Conservation (phyloP, 345 rosid genomes). For the Eucalyptus grandis region DNA sequence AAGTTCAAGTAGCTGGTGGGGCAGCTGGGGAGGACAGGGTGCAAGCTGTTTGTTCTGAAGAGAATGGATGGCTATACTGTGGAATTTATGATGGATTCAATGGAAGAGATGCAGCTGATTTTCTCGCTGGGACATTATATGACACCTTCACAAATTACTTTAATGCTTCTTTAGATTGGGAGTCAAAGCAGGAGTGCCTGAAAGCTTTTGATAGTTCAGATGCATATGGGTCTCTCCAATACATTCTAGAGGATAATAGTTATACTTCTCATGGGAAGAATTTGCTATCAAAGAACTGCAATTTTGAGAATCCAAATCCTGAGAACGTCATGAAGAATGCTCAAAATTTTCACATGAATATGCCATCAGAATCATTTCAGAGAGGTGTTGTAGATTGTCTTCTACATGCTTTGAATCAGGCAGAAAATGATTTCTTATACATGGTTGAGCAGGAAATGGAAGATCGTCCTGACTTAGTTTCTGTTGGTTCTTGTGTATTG, state of each 20-base stretch:
- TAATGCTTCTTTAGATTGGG: slow-evolving; percentile 35
- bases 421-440: slow-evolving; percentile 73
- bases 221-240: slow-evolving; percentile 2
- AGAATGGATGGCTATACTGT: slow-evolving; percentile 87
- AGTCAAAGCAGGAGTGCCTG: slow-evolving; percentile 29
- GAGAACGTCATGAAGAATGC: not conserved
- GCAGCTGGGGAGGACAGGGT: slow-evolving; percentile 99
- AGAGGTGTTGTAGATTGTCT: slow-evolving; percentile 69
- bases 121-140: slow-evolving; percentile 86
- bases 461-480: slow-evolving; percentile 91
- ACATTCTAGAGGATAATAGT: slow-evolving; percentile 4
- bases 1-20: slow-evolving; percentile 95
- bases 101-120: slow-evolving; percentile 98
- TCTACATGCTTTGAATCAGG: slow-evolving; percentile 62
- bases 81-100: slow-evolving; percentile 93
- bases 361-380: slow-evolving; percentile 18
- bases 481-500: slow-evolving; percentile 89
- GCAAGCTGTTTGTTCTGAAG: slow-evolving; percentile 97
- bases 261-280: not conserved
- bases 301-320: not conserved
- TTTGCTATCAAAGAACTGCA: not conserved
- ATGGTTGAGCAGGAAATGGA: slow-evolving; percentile 99
- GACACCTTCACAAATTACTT: slow-evolving; percentile 53
- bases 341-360: not conserved
- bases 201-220: slow-evolving; percentile 4